phyloP scores from a whole-genome alignment of 116 monocot genomes.

The Dioscorea cayenensis region DNA sequence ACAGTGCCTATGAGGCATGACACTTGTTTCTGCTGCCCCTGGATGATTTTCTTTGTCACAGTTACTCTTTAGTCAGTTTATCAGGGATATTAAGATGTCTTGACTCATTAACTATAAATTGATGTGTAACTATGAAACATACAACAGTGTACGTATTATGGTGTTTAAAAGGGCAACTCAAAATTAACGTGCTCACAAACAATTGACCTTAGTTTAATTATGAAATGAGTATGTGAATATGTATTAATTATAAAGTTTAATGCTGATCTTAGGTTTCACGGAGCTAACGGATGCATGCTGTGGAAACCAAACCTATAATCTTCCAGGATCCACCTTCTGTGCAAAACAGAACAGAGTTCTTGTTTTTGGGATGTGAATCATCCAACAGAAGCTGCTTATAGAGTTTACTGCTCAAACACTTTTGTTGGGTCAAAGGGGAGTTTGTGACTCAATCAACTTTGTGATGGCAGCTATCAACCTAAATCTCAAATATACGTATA shows the following conservation, averaged over 20 bases:
- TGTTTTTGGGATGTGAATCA: slow-evolving; percentile 46
- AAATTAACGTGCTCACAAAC: background rate
- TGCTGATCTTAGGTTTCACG: slow-evolving; percentile 6
- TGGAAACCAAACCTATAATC: slow-evolving; percentile 20
- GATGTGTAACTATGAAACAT: no score
- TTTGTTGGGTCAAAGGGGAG: slow-evolving; percentile 6
- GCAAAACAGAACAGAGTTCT: slow-evolving; percentile 12
- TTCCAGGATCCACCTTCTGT: slow-evolving; percentile 21
- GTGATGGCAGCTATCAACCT: slow-evolving; percentile 6
- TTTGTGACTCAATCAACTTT: slow-evolving; percentile 15
- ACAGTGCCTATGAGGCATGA: no score
- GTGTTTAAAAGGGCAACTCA: no score
- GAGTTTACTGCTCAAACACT: slow-evolving; percentile 9
- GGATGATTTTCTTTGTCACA: no score
- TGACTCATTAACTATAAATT: no score
- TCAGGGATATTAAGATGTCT: no score
- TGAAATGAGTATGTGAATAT: no score
- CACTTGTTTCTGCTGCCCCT: no score
- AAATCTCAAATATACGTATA: no score
- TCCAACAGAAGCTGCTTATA: slow-evolving; percentile 22
- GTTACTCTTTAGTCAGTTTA: no score
- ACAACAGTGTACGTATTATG: no score
- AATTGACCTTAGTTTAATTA: background rate
- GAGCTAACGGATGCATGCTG: slow-evolving; percentile 32
- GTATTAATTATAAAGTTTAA: background rate